Evolutionary conservation across 1,139 yeast species (phyloP), one percentile per base, ranked within the genome.

Genomic region (Eremothecium gossypii): DNA sequence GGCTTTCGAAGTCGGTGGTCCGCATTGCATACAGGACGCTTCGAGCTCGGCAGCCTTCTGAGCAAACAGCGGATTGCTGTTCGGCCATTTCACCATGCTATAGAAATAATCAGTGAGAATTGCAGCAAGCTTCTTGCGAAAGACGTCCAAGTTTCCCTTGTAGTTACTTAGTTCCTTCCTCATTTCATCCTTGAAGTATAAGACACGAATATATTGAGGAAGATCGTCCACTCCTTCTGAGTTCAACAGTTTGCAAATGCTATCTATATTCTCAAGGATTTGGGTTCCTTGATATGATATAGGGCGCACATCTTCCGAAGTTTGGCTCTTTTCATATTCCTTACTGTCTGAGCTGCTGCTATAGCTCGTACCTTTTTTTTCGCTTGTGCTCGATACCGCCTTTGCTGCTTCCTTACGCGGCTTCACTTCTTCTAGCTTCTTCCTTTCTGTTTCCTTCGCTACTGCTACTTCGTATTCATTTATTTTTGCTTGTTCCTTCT

Each of bases 401-500:
- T 41, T 43, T 12, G 23, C 14, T 9, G 7, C 8, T 13, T 38
- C 41, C 30, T 29, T 31, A 23, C 32, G 14, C 20, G 37, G 26
- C 30, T 45, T 42, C 31, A 45, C 43, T 30, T 38, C 27, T 13
- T 41, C 43, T 38, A 37, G 46, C 29, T 14, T 10, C 34, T 41
- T 48, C 34, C 45, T 44, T 36, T 13, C 27, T 41, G 54, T 57
- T 48, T 58, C 63, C 49, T 57, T 63, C 41, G 51, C 60, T 33
- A 56, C 43, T 14, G 50, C 49, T 9, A 47, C 49, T 41, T 55
- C 52, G 45, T 56, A 52, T 31, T 48, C 42, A 36, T 48, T 40
- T 8, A 58, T 56, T 34, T 53, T 57, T 30, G 53, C 47, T 8
- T 54, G 39, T 44, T 55, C 58, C 27, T 44, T 44, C 33, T 58